phyloP scores from a whole-genome alignment of 2,329 filamentous ascomycete species.

The Falciphora oryzae region DNA sequence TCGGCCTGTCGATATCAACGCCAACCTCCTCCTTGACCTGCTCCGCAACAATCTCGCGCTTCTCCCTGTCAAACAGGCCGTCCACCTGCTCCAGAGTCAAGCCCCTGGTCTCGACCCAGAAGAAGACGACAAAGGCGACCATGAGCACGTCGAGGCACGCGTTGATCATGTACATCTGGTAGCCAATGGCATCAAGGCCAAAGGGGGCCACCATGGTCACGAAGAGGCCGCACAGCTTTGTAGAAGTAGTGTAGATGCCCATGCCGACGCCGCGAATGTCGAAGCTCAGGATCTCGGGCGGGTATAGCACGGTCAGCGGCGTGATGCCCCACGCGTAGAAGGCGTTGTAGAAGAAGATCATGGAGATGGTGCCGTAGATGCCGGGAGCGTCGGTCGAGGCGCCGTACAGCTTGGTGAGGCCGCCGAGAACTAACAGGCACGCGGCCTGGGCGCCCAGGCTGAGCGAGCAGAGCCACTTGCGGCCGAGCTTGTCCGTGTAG shows the following conservation, averaged over 20 bases:
- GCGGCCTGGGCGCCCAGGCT: conserved; percentile 27
- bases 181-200: conserved; percentile 39
- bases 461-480: conserved; percentile 37
- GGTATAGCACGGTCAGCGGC: conserved; percentile 32
- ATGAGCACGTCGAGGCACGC: conserved; percentile 40
- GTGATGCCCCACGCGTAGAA: conserved; percentile 26
- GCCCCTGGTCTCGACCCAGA: conserved; percentile 48
- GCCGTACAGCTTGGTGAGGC: conserved; percentile 21
- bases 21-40: conserved; percentile 4
- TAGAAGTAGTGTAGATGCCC: conserved; percentile 19
- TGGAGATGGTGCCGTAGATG: conserved; percentile 25
- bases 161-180: conserved; percentile 49
- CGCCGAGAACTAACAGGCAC: conserved; percentile 32
- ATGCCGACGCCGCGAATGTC: conserved; percentile 26
- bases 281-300: conserved; percentile 30
- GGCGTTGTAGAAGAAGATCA: conserved; percentile 31
- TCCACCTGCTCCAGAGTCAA: conserved; percentile 47
- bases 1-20: background rate
- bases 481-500: conserved; percentile 20
- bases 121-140: conserved; percentile 36
- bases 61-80: conserved; percentile 31
- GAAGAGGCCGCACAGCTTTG: conserved; percentile 17
- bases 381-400: conserved; percentile 15
- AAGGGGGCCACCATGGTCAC: conserved; percentile 47
- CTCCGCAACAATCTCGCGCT: conserved; percentile 1